These are phyloP conservation scores for Plasmodium yoelii DNA, from an alignment of 169 alveolate species.

Conservation along the genomic window DNA sequence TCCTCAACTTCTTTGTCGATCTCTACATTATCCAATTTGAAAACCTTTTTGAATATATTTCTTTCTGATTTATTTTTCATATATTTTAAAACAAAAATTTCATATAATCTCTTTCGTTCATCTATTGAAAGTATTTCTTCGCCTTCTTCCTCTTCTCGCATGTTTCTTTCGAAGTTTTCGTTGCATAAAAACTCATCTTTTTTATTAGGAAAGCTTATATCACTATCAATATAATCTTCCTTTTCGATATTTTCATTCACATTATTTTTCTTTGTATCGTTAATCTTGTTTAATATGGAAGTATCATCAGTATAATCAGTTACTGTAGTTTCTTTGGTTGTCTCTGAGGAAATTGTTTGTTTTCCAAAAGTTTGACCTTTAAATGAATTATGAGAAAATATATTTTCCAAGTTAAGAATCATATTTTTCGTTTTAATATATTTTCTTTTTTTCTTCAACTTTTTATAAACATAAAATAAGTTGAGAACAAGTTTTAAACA, in stretches of 20 bases:
- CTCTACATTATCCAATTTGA: constrained; percentile 30
- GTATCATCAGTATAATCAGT: not conserved
- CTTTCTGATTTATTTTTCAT: constrained; percentile 64
- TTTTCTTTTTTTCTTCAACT: constrained; percentile 40
- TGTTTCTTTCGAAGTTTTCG: not conserved
- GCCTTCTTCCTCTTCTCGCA: not conserved
- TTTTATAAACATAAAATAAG: constrained; percentile 50
- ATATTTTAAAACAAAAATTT: constrained; percentile 67
- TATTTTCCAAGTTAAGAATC: constrained; percentile 19
- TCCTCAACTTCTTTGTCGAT: constrained; percentile 58
- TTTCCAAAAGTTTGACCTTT: not conserved
- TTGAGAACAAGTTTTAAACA: constrained; percentile 34
- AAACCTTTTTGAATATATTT: constrained; percentile 43
- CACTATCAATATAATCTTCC: not conserved
- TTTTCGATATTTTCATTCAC: not conserved
- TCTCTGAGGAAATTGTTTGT: not conserved
- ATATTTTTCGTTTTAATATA: not conserved
- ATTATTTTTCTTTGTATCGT: not conserved
- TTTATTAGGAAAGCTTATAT: not conserved
- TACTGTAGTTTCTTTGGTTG: not conserved
- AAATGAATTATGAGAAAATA: constrained; percentile 24
- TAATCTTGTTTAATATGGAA: not conserved
- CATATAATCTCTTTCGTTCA: constrained; percentile 39
- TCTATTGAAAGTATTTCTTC: constrained; percentile 8
- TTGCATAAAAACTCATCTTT: not conserved